Percentiles rank a stretch among this genome's conserved stretches.
These are phyloP conservation scores for Hemerocallis citrina DNA, from an alignment of 106 monocot species.

Conservation along the genomic window DNA sequence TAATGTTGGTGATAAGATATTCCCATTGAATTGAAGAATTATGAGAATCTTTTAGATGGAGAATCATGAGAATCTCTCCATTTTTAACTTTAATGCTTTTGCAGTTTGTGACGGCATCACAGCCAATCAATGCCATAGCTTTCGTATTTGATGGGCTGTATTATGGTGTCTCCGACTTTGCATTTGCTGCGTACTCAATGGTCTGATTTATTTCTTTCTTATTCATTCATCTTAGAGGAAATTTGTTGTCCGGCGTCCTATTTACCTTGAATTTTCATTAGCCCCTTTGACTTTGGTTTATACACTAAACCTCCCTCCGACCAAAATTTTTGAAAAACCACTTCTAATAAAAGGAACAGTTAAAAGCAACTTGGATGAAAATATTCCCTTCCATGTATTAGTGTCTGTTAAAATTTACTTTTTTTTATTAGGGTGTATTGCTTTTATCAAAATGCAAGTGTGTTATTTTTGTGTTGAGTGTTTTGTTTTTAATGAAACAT, in stretches of 20 bases:
- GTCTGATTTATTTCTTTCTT: conserved; percentile 19
- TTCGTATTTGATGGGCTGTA: conserved; percentile 96
- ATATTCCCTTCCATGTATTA: too few relatives aligned
- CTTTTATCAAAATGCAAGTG: too few relatives aligned
- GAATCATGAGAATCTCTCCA: background rate
- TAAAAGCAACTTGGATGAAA: too few relatives aligned
- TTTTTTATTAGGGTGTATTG: too few relatives aligned
- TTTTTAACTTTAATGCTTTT: conserved; percentile 6
- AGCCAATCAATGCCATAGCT: conserved; percentile 89
- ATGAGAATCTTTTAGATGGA: background rate
- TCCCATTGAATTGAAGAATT: background rate
- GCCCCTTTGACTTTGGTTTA: too few relatives aligned
- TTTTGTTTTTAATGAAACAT: too few relatives aligned
- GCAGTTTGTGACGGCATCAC: conserved; percentile 90
- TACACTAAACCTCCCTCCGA: too few relatives aligned
- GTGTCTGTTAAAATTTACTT: too few relatives aligned
- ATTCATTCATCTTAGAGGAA: background rate
- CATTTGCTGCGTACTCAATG: conserved; percentile 93
- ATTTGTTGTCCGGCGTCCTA: background rate
- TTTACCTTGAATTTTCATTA: background rate
- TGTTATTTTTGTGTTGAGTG: too few relatives aligned
- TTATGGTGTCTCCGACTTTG: conserved; percentile 93
- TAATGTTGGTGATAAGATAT: conserved; percentile 15
- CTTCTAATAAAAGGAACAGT: too few relatives aligned
- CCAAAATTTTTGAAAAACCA: too few relatives aligned